Base-by-base conservation (phyloP, 129 eudicot genomes). In the Centaurea solstitialis region DNA sequence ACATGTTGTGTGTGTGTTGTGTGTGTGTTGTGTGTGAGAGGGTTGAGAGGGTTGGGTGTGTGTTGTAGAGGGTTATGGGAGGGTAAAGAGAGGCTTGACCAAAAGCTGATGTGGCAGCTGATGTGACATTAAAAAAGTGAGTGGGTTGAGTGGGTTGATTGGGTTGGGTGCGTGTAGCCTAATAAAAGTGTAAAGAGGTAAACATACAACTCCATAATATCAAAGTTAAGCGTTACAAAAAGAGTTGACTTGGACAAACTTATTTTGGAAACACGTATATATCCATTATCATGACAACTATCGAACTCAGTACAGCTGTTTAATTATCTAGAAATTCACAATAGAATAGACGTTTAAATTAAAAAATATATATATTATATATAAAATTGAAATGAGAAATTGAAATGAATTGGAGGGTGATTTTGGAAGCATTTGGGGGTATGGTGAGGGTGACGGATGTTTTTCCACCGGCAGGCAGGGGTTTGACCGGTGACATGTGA, bases 401-500 rank as follows among this genome's bases (percentile, higher is more conserved):
- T 24, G 38, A 67, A 67, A 23, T 68, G 76, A 30, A 79, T 68
- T 68, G 75, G 64, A 40, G 81, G 81, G 72, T 39, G 40, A 57
- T 75, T 30, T 57, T 75, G 70, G 79, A 75, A 20, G 41, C 11
- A 75, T 33, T 75, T 59, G 33, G 53, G 33, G 47, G 66, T 26
- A 26, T 1, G 77, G 67, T 21, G 68, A 24, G 57, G 21, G 23
- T 45, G 43, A 24, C 43, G 43, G 24, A 21, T 18, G 41, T 26
- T 53, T 26, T 72, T 50, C 76, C 78, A 75, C 69, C 78, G 78
- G 74, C 47, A 15, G 78, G 74, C 47, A 15, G 30, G 12, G 50
- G 30, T 78, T 78, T 78, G 81, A 78, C 81, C 18, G 57, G 77
- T 72, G 73, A 79, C 76, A 84, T 70, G 35, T 71, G 82, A 76